phyloP scores from a whole-genome alignment of 2,329 filamentous ascomycete species.

The Dactylella cylindrospora region DNA sequence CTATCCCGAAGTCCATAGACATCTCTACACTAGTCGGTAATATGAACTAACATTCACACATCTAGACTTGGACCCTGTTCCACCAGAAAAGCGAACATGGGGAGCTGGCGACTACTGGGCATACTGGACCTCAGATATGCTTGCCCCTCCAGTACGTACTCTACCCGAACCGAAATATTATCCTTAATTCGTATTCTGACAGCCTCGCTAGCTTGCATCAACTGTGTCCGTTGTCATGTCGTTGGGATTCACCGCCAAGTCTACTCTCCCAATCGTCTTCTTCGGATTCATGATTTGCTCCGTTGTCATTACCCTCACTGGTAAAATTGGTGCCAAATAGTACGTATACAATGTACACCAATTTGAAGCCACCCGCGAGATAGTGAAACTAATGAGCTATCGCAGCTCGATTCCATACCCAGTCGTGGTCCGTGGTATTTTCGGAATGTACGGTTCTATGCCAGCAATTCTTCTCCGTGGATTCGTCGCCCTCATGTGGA shows the following conservation, averaged over 20 bases:
- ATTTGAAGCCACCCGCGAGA: background rate
- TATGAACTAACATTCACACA: constrained; percentile 51
- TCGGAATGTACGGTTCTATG: constrained; percentile 55
- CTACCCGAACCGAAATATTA: constrained; percentile 26
- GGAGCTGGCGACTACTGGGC: constrained; percentile 57
- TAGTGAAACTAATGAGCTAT: background rate
- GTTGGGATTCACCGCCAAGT: constrained; percentile 55
- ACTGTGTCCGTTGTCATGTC: constrained; percentile 52
- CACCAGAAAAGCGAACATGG: constrained; percentile 57
- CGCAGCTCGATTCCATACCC: constrained; percentile 50
- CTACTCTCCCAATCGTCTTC: constrained; percentile 56
- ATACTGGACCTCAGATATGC: constrained; percentile 58
- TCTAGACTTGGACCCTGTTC: constrained; percentile 45
- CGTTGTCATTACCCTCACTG: constrained; percentile 57
- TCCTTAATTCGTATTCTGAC: background rate
- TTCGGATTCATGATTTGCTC: constrained; percentile 57
- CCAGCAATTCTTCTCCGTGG: constrained; percentile 55
- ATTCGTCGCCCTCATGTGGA: constrained; percentile 57
- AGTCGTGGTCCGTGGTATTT: constrained; percentile 55
- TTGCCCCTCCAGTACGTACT: constrained; percentile 52
- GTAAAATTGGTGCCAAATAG: constrained; percentile 51
- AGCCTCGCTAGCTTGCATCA: constrained; percentile 18
- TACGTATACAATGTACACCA: constrained; percentile 44
- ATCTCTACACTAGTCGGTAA: constrained; percentile 1
- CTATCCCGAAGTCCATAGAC: too few relatives aligned